Percentiles rank a stretch among this genome's conserved stretches.
Evolutionary conservation across 139 green algal species (phyloP).

Genomic region (Tetraselmis chui): DNA sequence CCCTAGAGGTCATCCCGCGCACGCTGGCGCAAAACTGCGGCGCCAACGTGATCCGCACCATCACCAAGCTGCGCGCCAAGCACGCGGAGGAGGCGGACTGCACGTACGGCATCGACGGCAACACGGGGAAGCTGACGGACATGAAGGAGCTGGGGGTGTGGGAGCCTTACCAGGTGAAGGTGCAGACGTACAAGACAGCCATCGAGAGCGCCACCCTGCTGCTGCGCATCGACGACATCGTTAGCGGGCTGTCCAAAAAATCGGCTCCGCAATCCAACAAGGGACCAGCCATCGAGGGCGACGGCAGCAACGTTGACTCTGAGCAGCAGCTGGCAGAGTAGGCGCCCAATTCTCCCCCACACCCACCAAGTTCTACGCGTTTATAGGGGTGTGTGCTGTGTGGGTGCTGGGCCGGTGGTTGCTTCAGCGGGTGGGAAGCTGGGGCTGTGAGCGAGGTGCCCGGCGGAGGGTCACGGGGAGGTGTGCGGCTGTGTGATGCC

Average conservation of each 20-base stretch:
- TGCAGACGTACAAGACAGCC: constrained; percentile 95
- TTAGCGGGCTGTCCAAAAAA: constrained; percentile 85
- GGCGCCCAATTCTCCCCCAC: too few species aligned
- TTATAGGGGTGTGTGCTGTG: too few species aligned
- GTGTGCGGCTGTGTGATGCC: too few species aligned
- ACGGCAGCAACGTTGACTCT: constrained; percentile 57
- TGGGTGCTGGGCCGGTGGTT: too few species aligned
- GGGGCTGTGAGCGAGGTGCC: too few species aligned
- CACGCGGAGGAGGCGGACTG: constrained; percentile 45
- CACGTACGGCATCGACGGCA: constrained; percentile 85
- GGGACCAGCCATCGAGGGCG: constrained; percentile 21
- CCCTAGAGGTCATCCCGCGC: constrained; percentile 94
- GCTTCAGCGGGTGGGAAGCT: too few species aligned
- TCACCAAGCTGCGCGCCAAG: constrained; percentile 94
- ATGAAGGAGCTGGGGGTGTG: constrained; percentile 94
- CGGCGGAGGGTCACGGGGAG: too few species aligned
- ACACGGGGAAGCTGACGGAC: constrained; percentile 81
- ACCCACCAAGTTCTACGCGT: too few species aligned
- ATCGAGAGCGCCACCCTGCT: constrained; percentile 89
- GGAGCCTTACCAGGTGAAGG: constrained; percentile 92
- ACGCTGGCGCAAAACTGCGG: constrained; percentile 97
- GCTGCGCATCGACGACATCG: constrained; percentile 98
- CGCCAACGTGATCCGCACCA: constrained; percentile 95
- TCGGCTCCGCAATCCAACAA: constrained; percentile 22
- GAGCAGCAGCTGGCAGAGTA: constrained; percentile 72